Base-by-base conservation (phyloP, 1,284 basidiomycete genomes). In the Ganoderma lingzhi region DNA sequence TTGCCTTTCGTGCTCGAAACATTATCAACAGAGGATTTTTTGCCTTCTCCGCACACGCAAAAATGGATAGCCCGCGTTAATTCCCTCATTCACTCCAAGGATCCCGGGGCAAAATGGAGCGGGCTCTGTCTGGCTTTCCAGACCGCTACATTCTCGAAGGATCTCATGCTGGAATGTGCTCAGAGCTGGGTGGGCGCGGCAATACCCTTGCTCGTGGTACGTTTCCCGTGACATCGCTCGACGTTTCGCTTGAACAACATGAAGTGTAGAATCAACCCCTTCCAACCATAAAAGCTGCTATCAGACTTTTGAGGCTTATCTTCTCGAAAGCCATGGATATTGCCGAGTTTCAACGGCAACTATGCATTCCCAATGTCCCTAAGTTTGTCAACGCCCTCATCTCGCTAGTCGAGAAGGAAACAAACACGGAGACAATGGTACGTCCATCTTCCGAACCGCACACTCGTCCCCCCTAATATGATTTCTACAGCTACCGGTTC, bases 341-440 rank as follows among this genome's bases (percentile, higher is more conserved):
- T 35, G 81, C 88, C 32, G 93, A 95, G 79, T 94, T 93, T 77
- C 92, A 94, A 76, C 84, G 93, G 75, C 93, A 93, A 78, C 82
- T 94, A 1, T 87, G 86, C 28, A 83, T 84, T 9, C 93, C 93
- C 0, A 90, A 90, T 74, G 84, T 94, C 30, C 84, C 89, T 15
- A 95, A 93, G 80, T 89, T 91, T 77, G 88, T 87, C 66, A 75
- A 82, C 51, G 86, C 87, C 3, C 80, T 94, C 23, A 78, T 92
- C 35, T 76, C 82, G 3, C 77, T 93, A 12, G 84, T 83, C 4
- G 89, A 92, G 66, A 87, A 85, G 68, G 81, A 80, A 42, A 64
- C 80, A 17, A 85, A 89, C 67, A 71, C 76, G 37, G 88, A 89
- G 63, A 74, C 92, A 23, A 88, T 86, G 81, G 91, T 89, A 64